Evolutionary conservation across 2,329 filamentous ascomycete genomes (phyloP).

Genomic region (Colletotrichum sp.): DNA sequence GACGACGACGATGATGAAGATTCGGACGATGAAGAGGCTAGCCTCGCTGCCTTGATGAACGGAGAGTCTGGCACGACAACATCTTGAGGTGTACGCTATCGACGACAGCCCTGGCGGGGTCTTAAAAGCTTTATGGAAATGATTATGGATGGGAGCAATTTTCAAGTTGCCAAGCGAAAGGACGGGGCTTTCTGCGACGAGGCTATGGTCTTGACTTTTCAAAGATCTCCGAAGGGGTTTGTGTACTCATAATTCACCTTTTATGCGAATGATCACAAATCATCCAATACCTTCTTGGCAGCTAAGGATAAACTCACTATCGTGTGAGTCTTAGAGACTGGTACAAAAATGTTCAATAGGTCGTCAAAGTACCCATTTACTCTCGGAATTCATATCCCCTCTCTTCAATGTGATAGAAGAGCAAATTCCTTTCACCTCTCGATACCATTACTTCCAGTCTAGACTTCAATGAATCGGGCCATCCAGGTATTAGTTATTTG

Average conservation of each 20-base stretch:
- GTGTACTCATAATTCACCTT: not conserved
- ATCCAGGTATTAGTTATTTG: constrained; percentile 62
- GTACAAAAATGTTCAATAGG: not conserved
- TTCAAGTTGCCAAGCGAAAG: not conserved
- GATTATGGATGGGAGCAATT: not conserved
- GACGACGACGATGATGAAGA: constrained; percentile 21
- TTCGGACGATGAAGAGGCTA: constrained; percentile 21
- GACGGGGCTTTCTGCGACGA: not conserved
- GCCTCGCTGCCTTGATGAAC: constrained; percentile 1
- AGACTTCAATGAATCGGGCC: constrained; percentile 55
- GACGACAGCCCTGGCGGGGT: not conserved
- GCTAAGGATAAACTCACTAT: not conserved
- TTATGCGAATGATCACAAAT: not conserved
- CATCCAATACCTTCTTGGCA: not conserved
- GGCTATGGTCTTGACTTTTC: not conserved
- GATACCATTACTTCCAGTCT: accelerated
- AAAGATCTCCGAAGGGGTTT: not conserved
- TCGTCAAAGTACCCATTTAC: accelerated
- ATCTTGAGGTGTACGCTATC: not conserved
- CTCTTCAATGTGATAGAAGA: accelerated
- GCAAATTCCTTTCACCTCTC: not conserved
- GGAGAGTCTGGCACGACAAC: constrained; percentile 4
- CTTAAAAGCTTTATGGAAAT: not conserved
- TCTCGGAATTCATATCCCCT: not conserved
- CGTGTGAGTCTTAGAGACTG: not conserved